Evolutionary conservation across 805 yeast genomes (phyloP), one percentile per base, ranked within the genome.

Genomic region (Metschnikowia noctiluminum): DNA sequence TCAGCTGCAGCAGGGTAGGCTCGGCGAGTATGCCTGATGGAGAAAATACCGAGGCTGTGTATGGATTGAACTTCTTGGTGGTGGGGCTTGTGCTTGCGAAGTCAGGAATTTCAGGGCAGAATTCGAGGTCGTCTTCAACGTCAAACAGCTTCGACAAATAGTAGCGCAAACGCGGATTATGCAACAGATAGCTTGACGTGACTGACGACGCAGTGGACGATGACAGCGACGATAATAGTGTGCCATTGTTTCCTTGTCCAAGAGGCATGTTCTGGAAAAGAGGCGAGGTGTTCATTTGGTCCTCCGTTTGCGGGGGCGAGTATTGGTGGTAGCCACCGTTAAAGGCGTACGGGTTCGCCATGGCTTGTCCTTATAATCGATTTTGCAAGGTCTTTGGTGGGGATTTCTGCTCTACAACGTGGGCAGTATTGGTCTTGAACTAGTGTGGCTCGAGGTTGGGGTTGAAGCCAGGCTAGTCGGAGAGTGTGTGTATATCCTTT

Each of bases 141-240:
- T 81, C 87, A 63, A 81, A 81, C 31, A 82, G 80, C 55, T 81
- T 81, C 21, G 82, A 78, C 30, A 77, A 72, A 67, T 79, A 78
- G 59, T 80, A 79, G 55, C 84, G 69, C 37, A 82, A 77, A 38
- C 85, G 65, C 21, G 77, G 76, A 30, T 76, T 71, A 46, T 76
- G 78, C 52, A 74, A 63, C 13, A 76, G 63, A 51, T 70, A 70
- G 55, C 59, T 66, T 38, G 65, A 53, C 11, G 42, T 28, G 16
- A 45, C 40, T 21, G 55, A 41, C 7, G 57, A 46, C 8, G 57
- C 21, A 13, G 57, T 39, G 13, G 57, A 49, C 11, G 54, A 41
- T 2, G 51, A 38, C 50, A 46, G 50, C 42, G 61, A 51, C 46
- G 58, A 52, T 35, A 53, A 39, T 7, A 47, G 38, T 40, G 48